Base-by-base conservation (phyloP, 2,329 filamentous ascomycete genomes). In the Ophiostoma ulmi region DNA sequence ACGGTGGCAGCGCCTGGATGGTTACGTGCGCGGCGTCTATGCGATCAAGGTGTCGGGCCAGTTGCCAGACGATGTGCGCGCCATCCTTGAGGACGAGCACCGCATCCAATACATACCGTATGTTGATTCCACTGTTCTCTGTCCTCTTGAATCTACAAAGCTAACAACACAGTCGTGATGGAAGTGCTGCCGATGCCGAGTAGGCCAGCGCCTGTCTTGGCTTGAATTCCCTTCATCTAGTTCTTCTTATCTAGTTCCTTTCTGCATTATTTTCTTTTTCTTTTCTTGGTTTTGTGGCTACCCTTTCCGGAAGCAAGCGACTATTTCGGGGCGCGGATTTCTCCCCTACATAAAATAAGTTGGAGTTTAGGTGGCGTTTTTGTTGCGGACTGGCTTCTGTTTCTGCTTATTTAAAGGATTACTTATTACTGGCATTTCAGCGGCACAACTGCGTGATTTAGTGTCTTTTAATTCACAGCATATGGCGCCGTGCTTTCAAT, bases 11-110 rank as follows among this genome's bases (percentile, higher is more conserved):
- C 88, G 95, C 10, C 82, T 99, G 72, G 92, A 97, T 78, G 88
- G 88, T 70, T 98, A 97, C 79, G 90, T 95, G 69, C 87, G 88
- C 20, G 95, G 95, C 70, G 89, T 96, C 71, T 99, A 99, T 81
- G 95, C 95, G 22, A 91, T 93, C 70, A 97, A 98, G 82, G 95
- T 99, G 35, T 93, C 91, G 41, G 95, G 95, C 22, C 88, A 92
- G 78, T 80, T 91, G 72, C 88, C 89, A 5, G 88, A 90, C 74
- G 89, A 91, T 73, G 83, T 91, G 58, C 81, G 87, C 65, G 81
- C 83, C 31, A 81, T 83, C 64, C 81, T 91, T 71, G 86, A 89
- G 77, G 87, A 90, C 71, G 87, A 90, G 77, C 85, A 85, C 73
- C 82, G 87, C 76, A 82, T 89, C 79, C 83, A 85, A 77, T 90